These are phyloP conservation scores for Chaetomidium leptoderma DNA, from an alignment of 495 filamentous ascomycete species.

Conservation along the genomic window DNA sequence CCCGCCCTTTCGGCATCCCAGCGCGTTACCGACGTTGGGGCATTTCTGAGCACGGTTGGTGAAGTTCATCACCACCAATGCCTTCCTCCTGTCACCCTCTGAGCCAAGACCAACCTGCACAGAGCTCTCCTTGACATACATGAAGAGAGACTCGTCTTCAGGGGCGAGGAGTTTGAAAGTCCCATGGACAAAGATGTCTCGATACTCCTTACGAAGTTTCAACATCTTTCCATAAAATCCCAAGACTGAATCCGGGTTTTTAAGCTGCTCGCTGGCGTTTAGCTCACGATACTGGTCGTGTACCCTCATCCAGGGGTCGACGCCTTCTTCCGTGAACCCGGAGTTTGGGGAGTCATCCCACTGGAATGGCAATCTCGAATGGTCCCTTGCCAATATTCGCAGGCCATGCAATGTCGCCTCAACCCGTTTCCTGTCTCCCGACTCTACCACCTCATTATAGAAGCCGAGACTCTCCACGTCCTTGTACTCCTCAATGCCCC, in stretches of 20 bases:
- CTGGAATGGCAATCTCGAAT: slow-evolving; percentile 59
- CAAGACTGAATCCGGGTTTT: slow-evolving; percentile 37
- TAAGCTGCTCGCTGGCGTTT: slow-evolving; percentile 43
- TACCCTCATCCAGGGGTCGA: slow-evolving; percentile 51
- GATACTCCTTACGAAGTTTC: slow-evolving; percentile 44
- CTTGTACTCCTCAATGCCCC: slow-evolving; percentile 61
- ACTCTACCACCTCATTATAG: slow-evolving; percentile 41
- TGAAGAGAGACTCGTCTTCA: slow-evolving; percentile 23
- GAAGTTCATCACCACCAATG: slow-evolving; percentile 24
- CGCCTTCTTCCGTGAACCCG: slow-evolving; percentile 41
- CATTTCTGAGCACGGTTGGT: slow-evolving; percentile 5
- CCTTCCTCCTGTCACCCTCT: slow-evolving; percentile 2
- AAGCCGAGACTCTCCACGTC: slow-evolving; percentile 61
- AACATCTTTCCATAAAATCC: slow-evolving; percentile 47
- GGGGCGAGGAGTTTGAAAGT: slow-evolving; percentile 41
- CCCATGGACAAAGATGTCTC: slow-evolving; percentile 59
- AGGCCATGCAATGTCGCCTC: slow-evolving; percentile 38
- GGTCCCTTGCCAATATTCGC: slow-evolving; percentile 53
- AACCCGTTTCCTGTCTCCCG: slow-evolving; percentile 31
- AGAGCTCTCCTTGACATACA: slow-evolving; percentile 16
- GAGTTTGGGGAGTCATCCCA: slow-evolving; percentile 52
- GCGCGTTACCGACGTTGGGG: background rate
- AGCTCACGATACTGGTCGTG: slow-evolving; percentile 42
- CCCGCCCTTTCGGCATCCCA: slow-evolving; percentile 5
- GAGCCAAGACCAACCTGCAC: background rate